phyloP scores from a whole-genome alignment of 495 filamentous ascomycete genomes.

The Daldinia grandis region DNA sequence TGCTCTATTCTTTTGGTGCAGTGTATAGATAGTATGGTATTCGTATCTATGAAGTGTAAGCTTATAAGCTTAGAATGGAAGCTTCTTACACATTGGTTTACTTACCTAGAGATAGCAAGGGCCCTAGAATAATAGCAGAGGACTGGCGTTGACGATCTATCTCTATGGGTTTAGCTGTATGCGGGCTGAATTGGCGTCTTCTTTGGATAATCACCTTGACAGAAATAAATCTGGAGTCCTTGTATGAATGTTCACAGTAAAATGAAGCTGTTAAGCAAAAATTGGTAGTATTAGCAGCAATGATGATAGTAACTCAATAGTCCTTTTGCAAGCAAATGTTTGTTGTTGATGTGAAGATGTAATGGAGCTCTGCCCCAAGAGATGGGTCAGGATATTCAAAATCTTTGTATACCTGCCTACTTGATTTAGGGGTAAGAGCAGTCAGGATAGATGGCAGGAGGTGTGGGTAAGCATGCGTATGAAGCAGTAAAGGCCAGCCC shows the following conservation, averaged over 20 bases:
- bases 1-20: not conserved
- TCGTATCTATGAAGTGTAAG: not conserved
- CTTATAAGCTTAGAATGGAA: no score
- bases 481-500: not conserved
- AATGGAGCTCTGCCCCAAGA: not conserved
- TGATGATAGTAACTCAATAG: slow-evolving; percentile 9
- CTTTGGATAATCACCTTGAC: slow-evolving; percentile 1
- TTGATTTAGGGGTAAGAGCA: not conserved
- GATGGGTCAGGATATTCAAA: not conserved
- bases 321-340: slow-evolving; percentile 8
- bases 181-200: not conserved
- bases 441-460: slow-evolving; percentile 3
- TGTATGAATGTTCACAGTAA: slow-evolving; percentile 22
- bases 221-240: slow-evolving; percentile 2
- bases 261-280: slow-evolving; percentile 11
- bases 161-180: not conserved
- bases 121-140: not conserved
- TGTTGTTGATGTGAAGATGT: slow-evolving; percentile 21
- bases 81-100: no score
- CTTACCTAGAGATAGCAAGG: not conserved
- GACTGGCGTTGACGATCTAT: not conserved
- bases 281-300: slow-evolving; percentile 16
- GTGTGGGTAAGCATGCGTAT: not conserved
- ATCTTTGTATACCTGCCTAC: not conserved
- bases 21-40: slow-evolving; percentile 1